Evolutionary conservation across 306 rosid genomes (phyloP).

Genomic region (Psophocarpus tetragonolobus): DNA sequence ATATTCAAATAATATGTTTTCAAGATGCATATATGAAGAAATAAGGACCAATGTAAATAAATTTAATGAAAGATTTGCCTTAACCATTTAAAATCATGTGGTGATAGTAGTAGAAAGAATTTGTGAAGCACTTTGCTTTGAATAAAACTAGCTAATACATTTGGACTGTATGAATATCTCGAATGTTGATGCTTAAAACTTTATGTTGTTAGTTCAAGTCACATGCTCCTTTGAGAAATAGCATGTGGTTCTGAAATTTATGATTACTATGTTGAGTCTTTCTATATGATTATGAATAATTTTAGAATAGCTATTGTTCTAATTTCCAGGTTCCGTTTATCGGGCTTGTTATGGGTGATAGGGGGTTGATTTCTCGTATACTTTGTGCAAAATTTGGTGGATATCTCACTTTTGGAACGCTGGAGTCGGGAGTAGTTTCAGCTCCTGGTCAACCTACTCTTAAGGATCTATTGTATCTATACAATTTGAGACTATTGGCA

Average conservation of each 20-base stretch:
- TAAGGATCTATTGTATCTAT: slow-evolving; percentile 65
- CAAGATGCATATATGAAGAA: slow-evolving; percentile 2
- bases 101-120: background rate
- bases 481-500: slow-evolving; percentile 70
- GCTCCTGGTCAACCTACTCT: slow-evolving; percentile 98
- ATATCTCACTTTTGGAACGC: slow-evolving; percentile 81
- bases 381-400: slow-evolving; percentile 96
- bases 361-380: slow-evolving; percentile 77
- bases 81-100: slow-evolving; percentile 11
- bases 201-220: slow-evolving; percentile 23
- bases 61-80: background rate
- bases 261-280: background rate
- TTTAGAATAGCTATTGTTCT: slow-evolving; percentile 24
- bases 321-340: slow-evolving; percentile 82
- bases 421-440: slow-evolving; percentile 77
- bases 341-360: slow-evolving; percentile 93
- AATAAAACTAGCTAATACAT: background rate
- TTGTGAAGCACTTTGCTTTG: background rate
- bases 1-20: background rate
- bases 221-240: background rate
- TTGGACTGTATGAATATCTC: slow-evolving; percentile 15
- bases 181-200: background rate
- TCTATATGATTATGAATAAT: slow-evolving; percentile 17
- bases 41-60: background rate
- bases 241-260: background rate